Conservation (phyloP, 2,329 filamentous ascomycete species). For the Sporothrix euskadiensis region DNA sequence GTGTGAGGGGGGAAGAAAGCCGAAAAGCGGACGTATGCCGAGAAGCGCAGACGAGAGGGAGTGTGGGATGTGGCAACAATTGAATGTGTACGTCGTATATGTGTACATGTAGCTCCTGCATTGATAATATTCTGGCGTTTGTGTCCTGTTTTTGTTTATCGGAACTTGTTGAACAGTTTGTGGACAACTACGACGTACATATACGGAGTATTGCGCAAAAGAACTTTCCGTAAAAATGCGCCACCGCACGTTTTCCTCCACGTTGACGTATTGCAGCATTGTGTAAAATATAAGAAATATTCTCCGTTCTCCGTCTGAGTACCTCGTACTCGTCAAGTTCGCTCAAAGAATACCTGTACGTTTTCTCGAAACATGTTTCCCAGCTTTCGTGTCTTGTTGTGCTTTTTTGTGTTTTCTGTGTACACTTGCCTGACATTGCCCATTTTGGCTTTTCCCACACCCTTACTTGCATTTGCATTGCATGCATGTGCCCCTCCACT, state of each 20-base stretch:
- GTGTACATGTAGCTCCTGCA: background rate
- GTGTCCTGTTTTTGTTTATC: background rate
- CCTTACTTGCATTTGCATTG: background rate
- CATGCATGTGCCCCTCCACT: background rate
- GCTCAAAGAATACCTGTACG: background rate
- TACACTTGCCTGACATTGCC: background rate
- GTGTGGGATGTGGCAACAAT: background rate
- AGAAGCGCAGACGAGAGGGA: background rate
- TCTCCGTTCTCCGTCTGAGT: background rate
- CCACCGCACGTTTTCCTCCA: constrained; percentile 4
- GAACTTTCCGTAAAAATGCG: background rate
- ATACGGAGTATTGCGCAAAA: background rate
- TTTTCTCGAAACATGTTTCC: background rate
- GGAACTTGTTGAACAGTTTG: background rate
- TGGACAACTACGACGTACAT: background rate
- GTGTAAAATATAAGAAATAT: background rate
- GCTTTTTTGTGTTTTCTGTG: background rate
- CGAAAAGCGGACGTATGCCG: background rate
- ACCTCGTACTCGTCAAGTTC: background rate
- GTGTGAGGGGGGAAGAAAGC: background rate
- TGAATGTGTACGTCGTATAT: too few species aligned
- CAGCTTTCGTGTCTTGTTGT: background rate
- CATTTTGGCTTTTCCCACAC: constrained; percentile 6
- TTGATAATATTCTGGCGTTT: background rate
- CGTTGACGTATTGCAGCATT: background rate